Base-by-base conservation (phyloP, 306 rosid genomes). In the Carpinus fangiana region DNA sequence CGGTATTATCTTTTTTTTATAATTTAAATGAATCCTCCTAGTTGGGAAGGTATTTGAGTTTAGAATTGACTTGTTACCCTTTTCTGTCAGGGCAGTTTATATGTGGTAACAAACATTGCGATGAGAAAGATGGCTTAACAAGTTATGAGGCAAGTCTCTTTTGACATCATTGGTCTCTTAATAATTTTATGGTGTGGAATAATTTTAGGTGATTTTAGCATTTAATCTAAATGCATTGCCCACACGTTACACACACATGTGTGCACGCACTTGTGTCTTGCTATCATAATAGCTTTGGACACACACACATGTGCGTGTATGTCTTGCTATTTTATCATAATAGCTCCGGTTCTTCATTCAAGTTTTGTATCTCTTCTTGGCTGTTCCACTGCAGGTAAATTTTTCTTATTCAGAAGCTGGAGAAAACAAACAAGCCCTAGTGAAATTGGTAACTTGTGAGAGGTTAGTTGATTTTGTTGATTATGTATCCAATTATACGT, bases 331-430 rank as follows among this genome's bases (percentile, higher is more conserved):
- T 6, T 5, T 48, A 48, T 48, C 52, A 48, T 10, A 9, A 48
- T 12, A 48, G 45, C 43, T 14, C 31, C 18, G 26, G 6, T 26
- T 64, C 9, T 17, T 10, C 46, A 55, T 46, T 31, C 18, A 53
- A 36, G 8, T 12, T 18, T 8, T 72, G 21, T 45, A 28, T 34
- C 62, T 60, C 41, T 41, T 71, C 68, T 72, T 48, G 59, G 21
- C 16, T 74, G 26, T 83, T 73, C 28, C 67, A 36, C 72, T 86
- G 70, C 85, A 92, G 98, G 97, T 94, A 75, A 94, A 94, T 78
- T 94, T 94, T 76, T 90, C 89, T 81, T 94, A 94, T 82, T 88
- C 79, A 66, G 98, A 94, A 91, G 97, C 95, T 62, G 97, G 95
- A 69, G 97, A 94, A 86, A 85, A 92, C 86, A 94, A 94, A 79